Percentiles rank a stretch among this genome's conserved stretches.
Evolutionary conservation across 257 asterid genomes (phyloP).

Genomic region (Forsythia suspensa): DNA sequence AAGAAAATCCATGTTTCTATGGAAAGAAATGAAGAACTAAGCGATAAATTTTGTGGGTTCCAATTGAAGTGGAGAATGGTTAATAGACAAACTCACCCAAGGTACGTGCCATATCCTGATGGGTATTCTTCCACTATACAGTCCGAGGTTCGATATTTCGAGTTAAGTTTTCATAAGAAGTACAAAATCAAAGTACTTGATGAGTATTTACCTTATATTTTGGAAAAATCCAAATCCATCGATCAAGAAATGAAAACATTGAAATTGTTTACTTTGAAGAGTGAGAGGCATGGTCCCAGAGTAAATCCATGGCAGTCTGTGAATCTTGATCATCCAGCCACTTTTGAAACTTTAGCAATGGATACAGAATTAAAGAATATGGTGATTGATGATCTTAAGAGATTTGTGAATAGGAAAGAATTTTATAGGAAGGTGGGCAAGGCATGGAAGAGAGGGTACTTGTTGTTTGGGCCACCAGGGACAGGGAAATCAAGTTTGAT

Average conservation of each 20-base stretch:
- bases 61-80: conserved; percentile 42
- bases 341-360: conserved; percentile 59
- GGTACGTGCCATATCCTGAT: background rate
- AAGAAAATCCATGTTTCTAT: conserved; percentile 30
- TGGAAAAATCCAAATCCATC: conserved; percentile 35
- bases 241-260: conserved; percentile 32
- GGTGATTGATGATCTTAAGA: conserved; percentile 48
- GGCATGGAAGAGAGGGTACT: conserved; percentile 83
- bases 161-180: conserved; percentile 40
- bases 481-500: conserved; percentile 83
- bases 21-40: conserved; percentile 34
- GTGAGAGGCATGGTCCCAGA: conserved; percentile 15
- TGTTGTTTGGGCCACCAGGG: conserved; percentile 83
- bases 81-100: background rate
- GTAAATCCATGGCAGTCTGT: conserved; percentile 37
- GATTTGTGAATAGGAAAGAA: conserved; percentile 56
- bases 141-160: conserved; percentile 23
- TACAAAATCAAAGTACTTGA: conserved; percentile 27
- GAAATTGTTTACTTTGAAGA: conserved; percentile 31
- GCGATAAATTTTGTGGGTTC: conserved; percentile 34
- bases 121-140: conserved; percentile 12
- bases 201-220: conserved; percentile 49
- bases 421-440: conserved; percentile 57
- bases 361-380: conserved; percentile 33
- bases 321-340: conserved; percentile 64